phyloP scores from a whole-genome alignment of 768 basidiomycete genomes.

The Podaxis mareebaensis region DNA sequence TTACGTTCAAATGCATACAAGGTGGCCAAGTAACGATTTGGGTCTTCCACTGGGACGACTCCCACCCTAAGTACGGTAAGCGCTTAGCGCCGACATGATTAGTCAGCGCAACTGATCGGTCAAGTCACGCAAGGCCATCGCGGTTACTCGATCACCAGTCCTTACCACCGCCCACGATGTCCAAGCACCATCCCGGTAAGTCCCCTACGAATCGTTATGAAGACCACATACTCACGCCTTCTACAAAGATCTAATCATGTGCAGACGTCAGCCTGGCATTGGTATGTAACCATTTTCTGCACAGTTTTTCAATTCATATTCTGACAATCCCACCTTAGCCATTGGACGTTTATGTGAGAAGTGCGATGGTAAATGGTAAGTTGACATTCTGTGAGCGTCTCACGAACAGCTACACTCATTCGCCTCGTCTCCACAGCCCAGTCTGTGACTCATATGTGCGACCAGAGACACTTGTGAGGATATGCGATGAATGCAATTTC shows the following conservation, averaged over 20 bases:
- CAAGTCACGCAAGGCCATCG: not conserved
- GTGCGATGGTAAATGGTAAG: slow-evolving; percentile 98
- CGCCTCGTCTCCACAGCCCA: slow-evolving; percentile 53
- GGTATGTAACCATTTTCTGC: slow-evolving; percentile 44
- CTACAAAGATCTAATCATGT: slow-evolving; percentile 90
- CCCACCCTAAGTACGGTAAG: not conserved
- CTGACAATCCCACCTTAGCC: slow-evolving; percentile 47
- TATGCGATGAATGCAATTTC: slow-evolving; percentile 99
- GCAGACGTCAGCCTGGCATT: slow-evolving; percentile 95
- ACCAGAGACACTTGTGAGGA: slow-evolving; percentile 95
- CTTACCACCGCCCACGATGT: slow-evolving; percentile 48
- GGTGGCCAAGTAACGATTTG: not conserved
- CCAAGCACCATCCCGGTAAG: slow-evolving; percentile 87
- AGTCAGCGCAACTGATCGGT: not conserved
- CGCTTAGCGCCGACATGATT: not conserved
- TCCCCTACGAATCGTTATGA: not conserved
- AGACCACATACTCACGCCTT: slow-evolving; percentile 10
- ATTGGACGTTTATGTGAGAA: slow-evolving; percentile 99
- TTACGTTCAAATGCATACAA: not conserved
- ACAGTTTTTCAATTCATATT: not conserved
- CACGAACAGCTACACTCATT: not conserved
- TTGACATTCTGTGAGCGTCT: not conserved
- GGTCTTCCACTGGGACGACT: not conserved
- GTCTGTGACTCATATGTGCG: slow-evolving; percentile 99
- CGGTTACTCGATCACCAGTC: not conserved